phyloP scores from a whole-genome alignment of 805 yeast genomes.

The Spathaspora passalidarum region DNA sequence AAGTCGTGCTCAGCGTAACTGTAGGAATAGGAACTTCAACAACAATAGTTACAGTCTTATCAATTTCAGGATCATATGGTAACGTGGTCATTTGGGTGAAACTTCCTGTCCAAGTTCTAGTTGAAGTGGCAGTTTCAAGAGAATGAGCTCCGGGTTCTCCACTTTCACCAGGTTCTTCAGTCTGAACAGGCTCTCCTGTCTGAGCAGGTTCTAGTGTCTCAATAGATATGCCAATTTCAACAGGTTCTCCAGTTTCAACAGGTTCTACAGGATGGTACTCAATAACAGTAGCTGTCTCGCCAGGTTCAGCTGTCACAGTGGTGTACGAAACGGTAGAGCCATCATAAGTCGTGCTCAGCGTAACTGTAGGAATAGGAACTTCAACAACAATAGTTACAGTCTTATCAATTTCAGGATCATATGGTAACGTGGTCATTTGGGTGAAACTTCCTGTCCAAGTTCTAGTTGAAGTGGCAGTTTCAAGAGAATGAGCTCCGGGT shows the following conservation, averaged over 20 bases:
- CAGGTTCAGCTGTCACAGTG: neutral
- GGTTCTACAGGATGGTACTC: neutral
- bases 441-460: neutral
- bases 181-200: no score
- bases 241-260: no score
- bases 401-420: neutral
- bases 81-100: neutral
- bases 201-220: no score
- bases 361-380: neutral
- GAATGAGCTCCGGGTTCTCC: no score
- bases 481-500: no score
- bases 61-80: neutral
- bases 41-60: neutral
- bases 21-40: neutral
- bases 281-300: neutral
- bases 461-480: no score
- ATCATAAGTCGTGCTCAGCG: neutral
- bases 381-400: neutral
- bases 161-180: no score
- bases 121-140: no score
- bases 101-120: neutral
- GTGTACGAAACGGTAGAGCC: neutral
- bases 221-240: no score
- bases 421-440: neutral
- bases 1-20: neutral